phyloP scores from a whole-genome alignment of 1,139 yeast species.

The Kodamaea anthophila region DNA sequence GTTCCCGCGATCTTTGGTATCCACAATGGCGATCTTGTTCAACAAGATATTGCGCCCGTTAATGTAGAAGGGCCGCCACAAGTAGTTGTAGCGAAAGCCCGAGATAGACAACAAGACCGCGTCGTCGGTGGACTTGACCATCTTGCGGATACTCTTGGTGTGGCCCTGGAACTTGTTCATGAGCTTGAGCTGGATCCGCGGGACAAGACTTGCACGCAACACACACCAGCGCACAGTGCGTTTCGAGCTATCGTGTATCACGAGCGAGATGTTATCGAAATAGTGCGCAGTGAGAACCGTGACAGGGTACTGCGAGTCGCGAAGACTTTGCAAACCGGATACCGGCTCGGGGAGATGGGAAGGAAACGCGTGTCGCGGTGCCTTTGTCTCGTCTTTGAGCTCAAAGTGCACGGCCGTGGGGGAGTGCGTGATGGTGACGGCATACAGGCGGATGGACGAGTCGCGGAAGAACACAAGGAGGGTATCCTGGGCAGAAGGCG shows the following conservation, averaged over 20 bases:
- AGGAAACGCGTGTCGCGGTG: conserved; percentile 15
- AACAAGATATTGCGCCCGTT: conserved; percentile 8
- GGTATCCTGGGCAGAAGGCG: too few relatives aligned
- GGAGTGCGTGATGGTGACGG: conserved; percentile 51
- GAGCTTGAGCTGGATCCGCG: conserved; percentile 11
- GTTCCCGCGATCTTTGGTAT: background rate
- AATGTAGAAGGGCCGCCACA: conserved; percentile 50
- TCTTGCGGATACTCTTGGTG: conserved; percentile 63
- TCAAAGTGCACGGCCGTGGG: conserved; percentile 31
- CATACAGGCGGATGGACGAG: conserved; percentile 42
- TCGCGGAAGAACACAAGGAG: conserved; percentile 44
- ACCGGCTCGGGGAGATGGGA: conserved; percentile 5
- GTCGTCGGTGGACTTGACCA: conserved; percentile 51
- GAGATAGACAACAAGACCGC: conserved; percentile 34
- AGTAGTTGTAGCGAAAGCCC: conserved; percentile 50
- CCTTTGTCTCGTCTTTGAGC: conserved; percentile 1
- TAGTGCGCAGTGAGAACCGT: conserved; percentile 18
- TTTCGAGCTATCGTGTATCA: conserved; percentile 37
- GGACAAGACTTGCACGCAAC: conserved; percentile 13
- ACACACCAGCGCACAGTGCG: conserved; percentile 28
- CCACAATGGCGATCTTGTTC: conserved; percentile 8
- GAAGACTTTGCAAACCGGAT: background rate
- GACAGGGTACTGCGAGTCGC: conserved; percentile 17
- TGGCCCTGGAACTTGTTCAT: conserved; percentile 73
- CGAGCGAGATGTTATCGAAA: conserved; percentile 18